Percentiles rank a stretch among this genome's conserved stretches.
Evolutionary conservation across 352 stramenopile species (phyloP).

Genomic region (Pythium diclinum): DNA sequence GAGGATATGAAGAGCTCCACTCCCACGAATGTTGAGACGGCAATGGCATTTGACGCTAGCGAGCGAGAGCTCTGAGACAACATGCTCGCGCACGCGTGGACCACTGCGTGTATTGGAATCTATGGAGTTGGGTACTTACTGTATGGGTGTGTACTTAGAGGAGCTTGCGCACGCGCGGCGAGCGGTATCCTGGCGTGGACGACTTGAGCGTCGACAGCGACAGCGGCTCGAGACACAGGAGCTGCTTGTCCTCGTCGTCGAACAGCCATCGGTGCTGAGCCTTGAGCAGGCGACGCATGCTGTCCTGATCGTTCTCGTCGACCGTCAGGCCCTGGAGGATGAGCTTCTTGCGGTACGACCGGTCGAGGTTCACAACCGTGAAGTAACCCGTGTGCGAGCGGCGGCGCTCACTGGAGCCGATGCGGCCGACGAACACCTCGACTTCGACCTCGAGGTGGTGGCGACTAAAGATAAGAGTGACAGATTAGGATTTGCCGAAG

Average conservation of each 20-base stretch:
- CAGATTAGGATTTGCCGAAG: not conserved
- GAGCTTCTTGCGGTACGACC: slow-evolving; percentile 50
- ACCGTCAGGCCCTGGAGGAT: slow-evolving; percentile 51
- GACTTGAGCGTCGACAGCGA: slow-evolving; percentile 31
- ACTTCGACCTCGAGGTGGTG: slow-evolving; percentile 72
- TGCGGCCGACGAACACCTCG: slow-evolving; percentile 62
- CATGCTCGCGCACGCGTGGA: not conserved
- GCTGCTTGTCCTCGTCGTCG: slow-evolving; percentile 59
- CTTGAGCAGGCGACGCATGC: slow-evolving; percentile 66
- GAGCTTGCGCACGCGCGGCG: slow-evolving; percentile 16
- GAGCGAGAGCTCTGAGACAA: not conserved
- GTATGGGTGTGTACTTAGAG: slow-evolving; percentile 5
- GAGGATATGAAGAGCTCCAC: not conserved
- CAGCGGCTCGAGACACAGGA: slow-evolving; percentile 57
- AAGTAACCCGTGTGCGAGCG: slow-evolving; percentile 73
- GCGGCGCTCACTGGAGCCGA: slow-evolving; percentile 40
- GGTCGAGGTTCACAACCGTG: slow-evolving; percentile 64
- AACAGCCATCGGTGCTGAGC: slow-evolving; percentile 71
- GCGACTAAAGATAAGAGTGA: slow-evolving; percentile 26
- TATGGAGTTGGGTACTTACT: not conserved
- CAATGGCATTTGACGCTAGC: not conserved
- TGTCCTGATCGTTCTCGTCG: slow-evolving; percentile 60
- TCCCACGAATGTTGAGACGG: slow-evolving; percentile 4
- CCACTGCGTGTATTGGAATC: not conserved
- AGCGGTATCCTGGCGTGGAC: slow-evolving; percentile 6